Conservation (phyloP, 2,329 filamentous ascomycete species). For the Aureobasidium pullulans region DNA sequence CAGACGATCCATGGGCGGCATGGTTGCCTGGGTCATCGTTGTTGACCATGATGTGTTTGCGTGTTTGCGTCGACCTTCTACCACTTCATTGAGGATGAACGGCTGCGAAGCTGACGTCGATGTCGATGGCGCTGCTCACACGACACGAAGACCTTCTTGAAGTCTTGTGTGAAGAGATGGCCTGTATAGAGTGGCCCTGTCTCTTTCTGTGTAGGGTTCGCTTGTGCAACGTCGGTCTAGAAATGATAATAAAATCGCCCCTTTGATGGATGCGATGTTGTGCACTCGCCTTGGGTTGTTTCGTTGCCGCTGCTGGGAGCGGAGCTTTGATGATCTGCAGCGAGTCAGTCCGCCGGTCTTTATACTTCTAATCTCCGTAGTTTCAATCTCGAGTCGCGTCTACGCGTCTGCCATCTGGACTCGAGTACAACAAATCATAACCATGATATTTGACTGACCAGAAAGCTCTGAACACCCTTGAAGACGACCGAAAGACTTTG, state of each 20-base stretch:
- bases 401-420: neutral
- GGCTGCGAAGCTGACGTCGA: constrained; percentile 10
- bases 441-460: neutral
- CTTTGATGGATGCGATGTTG: constrained; percentile 6
- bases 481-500: neutral
- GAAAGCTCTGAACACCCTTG: neutral
- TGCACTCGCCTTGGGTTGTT: neutral
- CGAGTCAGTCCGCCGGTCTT: neutral
- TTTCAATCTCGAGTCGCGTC: neutral
- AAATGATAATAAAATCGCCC: constrained; percentile 4
- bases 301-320: constrained; percentile 6
- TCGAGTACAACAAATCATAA: neutral
- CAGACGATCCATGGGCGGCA: neutral
- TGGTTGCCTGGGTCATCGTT: neutral
- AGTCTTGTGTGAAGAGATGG: neutral
- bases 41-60: constrained; percentile 1
- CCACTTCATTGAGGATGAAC: constrained; percentile 2
- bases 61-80: neutral
- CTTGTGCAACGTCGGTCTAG: neutral
- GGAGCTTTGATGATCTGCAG: neutral
- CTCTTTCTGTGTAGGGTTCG: neutral
- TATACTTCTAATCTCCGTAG: neutral
- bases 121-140: constrained; percentile 7
- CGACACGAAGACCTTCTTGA: neutral
- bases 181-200: neutral